These are phyloP conservation scores for Rhododendron mucronatum DNA, from an alignment of 148 eudicot species.

Conservation along the genomic window DNA sequence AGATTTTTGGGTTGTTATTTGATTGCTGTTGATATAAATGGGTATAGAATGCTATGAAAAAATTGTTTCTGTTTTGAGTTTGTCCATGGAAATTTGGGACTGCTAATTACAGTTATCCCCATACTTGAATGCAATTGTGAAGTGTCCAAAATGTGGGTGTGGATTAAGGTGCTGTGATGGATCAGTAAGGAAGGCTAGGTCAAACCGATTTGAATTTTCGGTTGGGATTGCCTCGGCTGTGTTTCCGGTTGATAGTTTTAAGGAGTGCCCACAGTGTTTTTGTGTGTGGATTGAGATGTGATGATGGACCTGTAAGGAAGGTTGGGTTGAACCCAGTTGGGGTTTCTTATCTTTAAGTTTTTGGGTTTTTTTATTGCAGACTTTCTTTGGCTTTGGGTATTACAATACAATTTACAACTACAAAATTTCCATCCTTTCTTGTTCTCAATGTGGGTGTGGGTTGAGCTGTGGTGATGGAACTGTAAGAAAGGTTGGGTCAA, in stretches of 20 bases:
- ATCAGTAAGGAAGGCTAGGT: background rate
- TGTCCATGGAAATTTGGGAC: background rate
- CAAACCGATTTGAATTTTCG: constrained; percentile 24
- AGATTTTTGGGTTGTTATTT: background rate
- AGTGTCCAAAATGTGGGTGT: background rate
- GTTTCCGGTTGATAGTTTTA: constrained; percentile 36
- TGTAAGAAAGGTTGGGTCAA: background rate
- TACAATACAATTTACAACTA: no score
- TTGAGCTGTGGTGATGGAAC: constrained; percentile 26
- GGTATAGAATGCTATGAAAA: background rate
- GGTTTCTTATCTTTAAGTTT: background rate
- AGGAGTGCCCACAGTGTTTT: constrained; percentile 34
- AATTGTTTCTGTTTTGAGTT: background rate
- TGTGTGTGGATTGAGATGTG: constrained; percentile 40
- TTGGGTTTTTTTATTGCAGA: no score
- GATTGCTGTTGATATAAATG: background rate
- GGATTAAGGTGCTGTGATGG: background rate
- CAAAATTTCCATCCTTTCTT: background rate
- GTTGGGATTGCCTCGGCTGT: constrained; percentile 46
- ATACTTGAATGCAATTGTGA: background rate
- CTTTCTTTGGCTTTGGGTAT: no score
- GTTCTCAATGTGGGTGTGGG: constrained; percentile 51
- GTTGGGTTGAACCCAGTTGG: background rate
- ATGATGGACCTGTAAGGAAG: background rate
- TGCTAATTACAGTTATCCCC: background rate